phyloP scores from a whole-genome alignment of 805 yeast species.

The Hyphopichia homilentoma region DNA sequence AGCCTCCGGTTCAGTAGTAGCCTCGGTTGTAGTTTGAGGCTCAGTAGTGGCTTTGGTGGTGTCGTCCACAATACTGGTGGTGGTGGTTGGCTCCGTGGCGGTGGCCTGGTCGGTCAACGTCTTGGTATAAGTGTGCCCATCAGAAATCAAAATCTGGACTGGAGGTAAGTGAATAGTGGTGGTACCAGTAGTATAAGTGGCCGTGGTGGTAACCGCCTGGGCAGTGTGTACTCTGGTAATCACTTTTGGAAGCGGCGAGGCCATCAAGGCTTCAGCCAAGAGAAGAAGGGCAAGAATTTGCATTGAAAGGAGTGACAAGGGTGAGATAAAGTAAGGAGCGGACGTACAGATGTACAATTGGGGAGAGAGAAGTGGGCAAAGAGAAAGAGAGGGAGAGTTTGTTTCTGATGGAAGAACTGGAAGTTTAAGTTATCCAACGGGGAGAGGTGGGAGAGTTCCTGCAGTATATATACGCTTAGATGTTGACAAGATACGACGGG shows the following conservation, averaged over 20 bases:
- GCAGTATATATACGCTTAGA: too few species aligned
- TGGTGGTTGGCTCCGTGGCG: constrained; percentile 32
- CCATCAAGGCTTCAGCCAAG: too few species aligned
- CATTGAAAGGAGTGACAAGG: constrained; percentile 13
- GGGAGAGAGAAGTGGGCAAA: too few species aligned
- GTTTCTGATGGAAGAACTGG: too few species aligned
- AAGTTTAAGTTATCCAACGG: too few species aligned
- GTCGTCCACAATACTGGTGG: constrained; percentile 21
- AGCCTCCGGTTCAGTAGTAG: constrained; percentile 6
- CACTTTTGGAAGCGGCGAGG: constrained; percentile 37
- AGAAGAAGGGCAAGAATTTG: constrained; percentile 16
- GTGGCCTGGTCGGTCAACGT: constrained; percentile 37
- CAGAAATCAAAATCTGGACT: constrained; percentile 48
- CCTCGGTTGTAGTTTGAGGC: constrained; percentile 7
- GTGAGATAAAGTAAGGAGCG: not conserved
- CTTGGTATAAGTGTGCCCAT: constrained; percentile 48
- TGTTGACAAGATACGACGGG: too few species aligned
- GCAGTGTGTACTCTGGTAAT: constrained; percentile 58
- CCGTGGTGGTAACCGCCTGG: constrained; percentile 44
- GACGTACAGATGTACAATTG: not conserved
- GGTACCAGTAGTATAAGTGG: constrained; percentile 42
- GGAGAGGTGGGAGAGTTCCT: too few species aligned
- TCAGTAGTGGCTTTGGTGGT: constrained; percentile 8
- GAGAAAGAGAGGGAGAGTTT: too few species aligned
- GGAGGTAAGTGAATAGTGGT: constrained; percentile 49